These are phyloP conservation scores for Dissoconium aciculare DNA, from an alignment of 2,329 filamentous ascomycete genomes.

Conservation along the genomic window DNA sequence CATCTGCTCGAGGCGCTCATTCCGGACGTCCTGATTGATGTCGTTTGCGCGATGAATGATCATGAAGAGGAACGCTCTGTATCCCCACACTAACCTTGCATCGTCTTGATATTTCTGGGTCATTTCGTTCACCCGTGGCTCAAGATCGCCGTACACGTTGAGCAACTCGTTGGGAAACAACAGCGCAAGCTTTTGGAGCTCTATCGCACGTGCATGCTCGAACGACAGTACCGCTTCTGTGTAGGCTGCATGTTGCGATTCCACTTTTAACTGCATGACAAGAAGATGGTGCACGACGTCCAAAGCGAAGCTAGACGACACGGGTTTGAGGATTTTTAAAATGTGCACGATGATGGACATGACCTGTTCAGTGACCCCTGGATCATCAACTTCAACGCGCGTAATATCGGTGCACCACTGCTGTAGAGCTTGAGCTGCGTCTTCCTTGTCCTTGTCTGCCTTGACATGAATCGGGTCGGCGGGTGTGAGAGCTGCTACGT, in stretches of 20 bases:
- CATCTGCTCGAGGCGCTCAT: conserved; percentile 60
- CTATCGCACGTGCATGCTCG: conserved; percentile 68
- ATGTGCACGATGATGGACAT: conserved; percentile 19
- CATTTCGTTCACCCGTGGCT: conserved; percentile 69
- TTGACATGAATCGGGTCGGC: conserved; percentile 36
- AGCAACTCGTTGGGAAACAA: conserved; percentile 86
- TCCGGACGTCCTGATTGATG: conserved; percentile 55
- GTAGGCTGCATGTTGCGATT: conserved; percentile 56
- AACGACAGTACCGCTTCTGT: conserved; percentile 83
- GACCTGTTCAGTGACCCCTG: conserved; percentile 21
- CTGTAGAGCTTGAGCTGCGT: conserved; percentile 26
- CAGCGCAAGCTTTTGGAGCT: conserved; percentile 74
- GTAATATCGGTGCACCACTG: conserved; percentile 60
- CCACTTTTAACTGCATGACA: conserved; percentile 60
- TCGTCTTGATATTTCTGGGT: conserved; percentile 57
- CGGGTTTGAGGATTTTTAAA: conserved; percentile 17
- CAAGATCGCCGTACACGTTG: conserved; percentile 70
- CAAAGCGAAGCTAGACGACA: conserved; percentile 49
- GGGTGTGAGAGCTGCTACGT: conserved; percentile 14
- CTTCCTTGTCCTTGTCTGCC: conserved; percentile 47
- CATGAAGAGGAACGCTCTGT: conserved; percentile 82
- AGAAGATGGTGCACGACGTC: conserved; percentile 85
- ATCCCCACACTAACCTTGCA: conserved; percentile 70
- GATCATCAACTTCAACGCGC: conserved; percentile 50
- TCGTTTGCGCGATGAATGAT: conserved; percentile 74